phyloP scores from a whole-genome alignment of 805 yeast species.

The Schizosaccharomyces cryophilus region DNA sequence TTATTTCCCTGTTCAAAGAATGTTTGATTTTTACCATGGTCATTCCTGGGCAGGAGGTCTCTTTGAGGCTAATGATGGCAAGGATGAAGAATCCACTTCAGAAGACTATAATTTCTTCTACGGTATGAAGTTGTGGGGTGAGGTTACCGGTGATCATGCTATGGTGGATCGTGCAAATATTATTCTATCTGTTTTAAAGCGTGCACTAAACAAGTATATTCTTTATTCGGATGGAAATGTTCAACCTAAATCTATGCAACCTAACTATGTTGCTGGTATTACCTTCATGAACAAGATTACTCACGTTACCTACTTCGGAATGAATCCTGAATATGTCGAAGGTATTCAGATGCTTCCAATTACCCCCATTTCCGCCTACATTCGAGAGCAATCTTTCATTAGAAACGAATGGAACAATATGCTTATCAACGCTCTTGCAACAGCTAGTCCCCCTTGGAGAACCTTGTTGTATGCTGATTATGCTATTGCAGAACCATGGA shows the following conservation, averaged over 20 bases:
- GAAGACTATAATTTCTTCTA: slow-evolving; percentile 50
- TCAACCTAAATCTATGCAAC: slow-evolving; percentile 25
- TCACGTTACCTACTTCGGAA: slow-evolving; percentile 50
- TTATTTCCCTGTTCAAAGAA: slow-evolving; percentile 39
- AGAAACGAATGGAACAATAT: slow-evolving; percentile 33
- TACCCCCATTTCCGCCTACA: slow-evolving; percentile 33
- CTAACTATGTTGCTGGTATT: slow-evolving; percentile 44
- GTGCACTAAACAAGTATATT: slow-evolving; percentile 33
- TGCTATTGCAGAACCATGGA: slow-evolving; percentile 45
- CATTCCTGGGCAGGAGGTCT: slow-evolving; percentile 59
- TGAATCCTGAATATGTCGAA: slow-evolving; percentile 35
- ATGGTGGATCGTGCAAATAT: slow-evolving; percentile 33
- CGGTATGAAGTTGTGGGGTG: slow-evolving; percentile 48
- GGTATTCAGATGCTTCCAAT: slow-evolving; percentile 62
- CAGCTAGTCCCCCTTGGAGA: slow-evolving; percentile 33
- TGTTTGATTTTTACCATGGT: slow-evolving; percentile 49
- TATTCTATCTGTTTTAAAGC: slow-evolving; percentile 29
- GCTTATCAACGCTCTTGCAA: slow-evolving; percentile 19
- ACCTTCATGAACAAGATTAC: slow-evolving; percentile 47
- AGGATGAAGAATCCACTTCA: slow-evolving; percentile 44
- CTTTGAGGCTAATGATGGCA: slow-evolving; percentile 37
- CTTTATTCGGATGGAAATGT: slow-evolving; percentile 24
- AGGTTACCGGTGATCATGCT: slow-evolving; percentile 25
- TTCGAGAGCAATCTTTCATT: slow-evolving; percentile 28
- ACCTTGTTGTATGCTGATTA: slow-evolving; percentile 47